Percentiles rank a stretch among this genome's conserved stretches.
Evolutionary conservation across 179 eudicot species (phyloP).

Genomic region (Pouteria campechiana): DNA sequence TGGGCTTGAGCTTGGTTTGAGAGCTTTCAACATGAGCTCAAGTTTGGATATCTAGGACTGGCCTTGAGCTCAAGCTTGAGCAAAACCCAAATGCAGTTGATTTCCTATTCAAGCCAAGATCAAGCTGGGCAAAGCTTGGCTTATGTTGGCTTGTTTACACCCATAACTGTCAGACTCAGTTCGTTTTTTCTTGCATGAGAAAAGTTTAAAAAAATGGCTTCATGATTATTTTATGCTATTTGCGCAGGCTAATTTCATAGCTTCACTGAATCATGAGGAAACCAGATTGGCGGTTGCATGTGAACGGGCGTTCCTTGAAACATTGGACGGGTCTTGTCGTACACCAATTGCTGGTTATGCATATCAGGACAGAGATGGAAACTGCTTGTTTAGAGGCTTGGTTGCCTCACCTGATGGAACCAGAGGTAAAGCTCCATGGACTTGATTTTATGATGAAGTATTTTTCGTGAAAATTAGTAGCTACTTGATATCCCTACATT

Average conservation of each 20-base stretch:
- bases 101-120: too few species aligned
- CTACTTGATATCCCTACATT: neutral
- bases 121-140: too few species aligned
- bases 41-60: too few species aligned
- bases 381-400: conserved; percentile 71
- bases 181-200: too few species aligned
- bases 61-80: too few species aligned
- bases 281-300: conserved; percentile 85
- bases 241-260: conserved; percentile 62
- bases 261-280: conserved; percentile 82
- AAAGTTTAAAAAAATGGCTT: too few species aligned
- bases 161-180: too few species aligned
- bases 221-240: too few species aligned
- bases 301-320: conserved; percentile 75
- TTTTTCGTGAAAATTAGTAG: neutral
- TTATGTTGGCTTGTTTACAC: too few species aligned
- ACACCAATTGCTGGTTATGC: conserved; percentile 98
- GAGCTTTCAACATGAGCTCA: too few species aligned
- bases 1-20: too few species aligned
- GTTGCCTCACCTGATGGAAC: conserved; percentile 92
- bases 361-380: conserved; percentile 52
- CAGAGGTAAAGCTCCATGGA: conserved; percentile 34
- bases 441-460: neutral
- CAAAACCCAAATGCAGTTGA: too few species aligned
- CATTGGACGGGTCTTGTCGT: conserved; percentile 85